A percentile compares a stretch with the other conserved stretches of the same genome.
Conservation (phyloP, 345 rosid species). For the Chamaenerion angustifolium region DNA sequence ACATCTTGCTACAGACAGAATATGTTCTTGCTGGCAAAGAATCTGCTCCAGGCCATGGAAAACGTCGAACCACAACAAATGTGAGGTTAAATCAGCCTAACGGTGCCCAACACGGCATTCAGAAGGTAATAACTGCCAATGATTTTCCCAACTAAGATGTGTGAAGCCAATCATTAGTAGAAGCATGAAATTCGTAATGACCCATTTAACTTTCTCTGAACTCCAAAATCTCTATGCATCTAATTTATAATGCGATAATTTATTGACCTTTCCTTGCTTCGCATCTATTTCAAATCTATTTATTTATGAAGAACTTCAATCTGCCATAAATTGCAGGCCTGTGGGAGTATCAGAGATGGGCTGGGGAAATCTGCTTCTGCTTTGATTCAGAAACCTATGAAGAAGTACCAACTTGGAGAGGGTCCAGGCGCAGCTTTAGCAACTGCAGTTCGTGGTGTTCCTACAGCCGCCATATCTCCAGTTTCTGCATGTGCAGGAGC, state of each 20-base stretch:
- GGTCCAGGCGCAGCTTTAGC: conserved; percentile 77
- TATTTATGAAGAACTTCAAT: too few species aligned
- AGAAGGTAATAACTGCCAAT: conserved; percentile 36
- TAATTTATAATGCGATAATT: too few species aligned
- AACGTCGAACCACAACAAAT: conserved; percentile 35
- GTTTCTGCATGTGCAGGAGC: conserved; percentile 82
- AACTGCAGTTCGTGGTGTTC: conserved; percentile 66
- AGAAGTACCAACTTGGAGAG: conserved; percentile 69
- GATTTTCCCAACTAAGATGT: not conserved
- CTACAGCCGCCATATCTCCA: conserved; percentile 90
- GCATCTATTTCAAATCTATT: too few species aligned
- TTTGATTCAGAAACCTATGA: conserved; percentile 65
- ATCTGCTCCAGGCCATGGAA: conserved; percentile 32
- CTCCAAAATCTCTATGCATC: too few species aligned
- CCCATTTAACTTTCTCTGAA: too few species aligned
- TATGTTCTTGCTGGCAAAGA: conserved; percentile 36
- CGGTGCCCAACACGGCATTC: conserved; percentile 79
- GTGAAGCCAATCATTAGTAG: too few species aligned
- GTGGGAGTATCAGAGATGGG: conserved; percentile 69
- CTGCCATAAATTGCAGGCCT: conserved; percentile 40
- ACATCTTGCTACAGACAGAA: conserved; percentile 71
- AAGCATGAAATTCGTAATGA: too few species aligned
- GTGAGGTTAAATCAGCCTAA: conserved; percentile 70
- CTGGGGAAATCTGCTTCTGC: conserved; percentile 85
- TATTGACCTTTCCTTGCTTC: too few species aligned